These are phyloP conservation scores for Saccharomycopsis sp. DNA, from an alignment of 805 yeast species.

Conservation along the genomic window DNA sequence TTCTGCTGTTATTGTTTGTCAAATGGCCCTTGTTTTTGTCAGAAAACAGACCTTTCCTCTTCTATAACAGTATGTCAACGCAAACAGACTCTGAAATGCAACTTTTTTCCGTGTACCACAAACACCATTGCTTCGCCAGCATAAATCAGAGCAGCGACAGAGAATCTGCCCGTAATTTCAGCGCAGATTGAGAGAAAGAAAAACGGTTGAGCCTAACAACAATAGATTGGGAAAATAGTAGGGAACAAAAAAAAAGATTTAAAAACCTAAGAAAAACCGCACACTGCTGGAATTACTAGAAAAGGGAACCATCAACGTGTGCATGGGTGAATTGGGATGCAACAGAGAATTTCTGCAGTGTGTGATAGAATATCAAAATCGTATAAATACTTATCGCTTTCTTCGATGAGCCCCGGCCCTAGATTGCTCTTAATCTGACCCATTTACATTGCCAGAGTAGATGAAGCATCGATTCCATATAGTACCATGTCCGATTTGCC, in stretches of 20 bases:
- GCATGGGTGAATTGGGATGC: not conserved
- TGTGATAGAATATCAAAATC: not conserved
- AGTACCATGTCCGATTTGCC: slow-evolving; percentile 29
- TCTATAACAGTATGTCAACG: no score
- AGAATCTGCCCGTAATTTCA: not conserved
- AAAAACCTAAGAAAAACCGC: not conserved
- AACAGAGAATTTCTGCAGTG: not conserved
- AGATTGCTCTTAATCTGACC: not conserved
- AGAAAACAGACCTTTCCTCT: no score
- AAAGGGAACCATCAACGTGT: not conserved
- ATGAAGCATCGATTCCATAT: not conserved
- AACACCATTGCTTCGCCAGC: no score
- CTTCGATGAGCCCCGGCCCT: not conserved
- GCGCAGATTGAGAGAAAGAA: not conserved
- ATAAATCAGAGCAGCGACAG: no score
- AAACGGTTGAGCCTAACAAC: not conserved
- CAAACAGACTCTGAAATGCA: no score
- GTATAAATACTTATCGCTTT: not conserved
- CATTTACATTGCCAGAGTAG: not conserved
- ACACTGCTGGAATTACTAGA: not conserved
- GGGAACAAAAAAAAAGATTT: not conserved
- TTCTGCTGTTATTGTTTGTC: no score
- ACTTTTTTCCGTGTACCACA: no score
- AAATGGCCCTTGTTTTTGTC: no score
- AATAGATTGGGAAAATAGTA: not conserved